A percentile compares a stretch with the other conserved stretches of the same genome.
Conservation (phyloP, 116 monocot genomes). For the Papilionanthe hybrid region DNA sequence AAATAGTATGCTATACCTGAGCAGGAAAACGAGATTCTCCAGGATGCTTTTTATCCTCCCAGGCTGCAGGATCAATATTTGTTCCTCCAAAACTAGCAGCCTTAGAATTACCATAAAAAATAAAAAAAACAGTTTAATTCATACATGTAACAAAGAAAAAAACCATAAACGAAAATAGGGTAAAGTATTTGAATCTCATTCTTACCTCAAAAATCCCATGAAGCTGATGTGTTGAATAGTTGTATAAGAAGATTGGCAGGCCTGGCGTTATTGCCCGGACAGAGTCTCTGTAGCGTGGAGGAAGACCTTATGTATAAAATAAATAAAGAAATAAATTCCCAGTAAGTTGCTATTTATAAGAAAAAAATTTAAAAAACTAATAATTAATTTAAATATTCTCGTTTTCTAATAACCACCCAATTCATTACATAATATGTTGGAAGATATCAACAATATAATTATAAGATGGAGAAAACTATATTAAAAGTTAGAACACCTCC, state of each 20-base stretch:
- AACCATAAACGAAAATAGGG: not conserved
- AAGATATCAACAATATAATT: not conserved
- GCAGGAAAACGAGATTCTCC: constrained; percentile 56
- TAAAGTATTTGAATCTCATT: not conserved
- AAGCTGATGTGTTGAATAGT: constrained; percentile 24
- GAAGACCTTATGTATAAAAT: constrained; percentile 17
- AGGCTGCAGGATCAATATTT: constrained; percentile 47
- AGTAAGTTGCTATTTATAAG: not conserved
- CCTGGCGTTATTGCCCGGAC: constrained; percentile 23
- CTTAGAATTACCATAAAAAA: constrained; percentile 10
- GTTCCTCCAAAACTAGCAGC: constrained; percentile 55
- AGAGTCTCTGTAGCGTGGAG: constrained; percentile 21
- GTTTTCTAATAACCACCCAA: not conserved
- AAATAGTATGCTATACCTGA: constrained; percentile 28
- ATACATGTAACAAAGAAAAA: not conserved
- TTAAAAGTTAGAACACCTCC: not conserved
- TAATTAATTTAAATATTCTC: not conserved
- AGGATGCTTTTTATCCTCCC: constrained; percentile 53
- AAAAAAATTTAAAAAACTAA: no score
- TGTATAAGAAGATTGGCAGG: constrained; percentile 20
- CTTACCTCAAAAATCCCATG: constrained; percentile 28
- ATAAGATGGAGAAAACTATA: not conserved
- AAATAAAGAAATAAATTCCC: not conserved
- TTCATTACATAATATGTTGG: not conserved
- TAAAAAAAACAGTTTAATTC: not conserved